Evolutionary conservation across 345 rosid species (phyloP).

Genomic region (Raphanus sativus): DNA sequence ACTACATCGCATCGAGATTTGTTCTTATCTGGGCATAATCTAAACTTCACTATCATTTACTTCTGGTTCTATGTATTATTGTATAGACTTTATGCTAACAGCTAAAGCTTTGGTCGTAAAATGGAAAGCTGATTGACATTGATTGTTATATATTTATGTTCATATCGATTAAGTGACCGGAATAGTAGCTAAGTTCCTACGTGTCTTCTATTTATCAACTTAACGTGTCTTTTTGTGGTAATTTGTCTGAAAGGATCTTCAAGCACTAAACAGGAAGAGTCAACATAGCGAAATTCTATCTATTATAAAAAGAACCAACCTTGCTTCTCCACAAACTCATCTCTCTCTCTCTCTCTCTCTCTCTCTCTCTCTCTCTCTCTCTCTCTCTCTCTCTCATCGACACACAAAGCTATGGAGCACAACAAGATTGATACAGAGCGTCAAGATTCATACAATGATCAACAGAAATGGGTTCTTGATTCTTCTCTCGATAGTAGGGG

Average conservation of each 20-base stretch:
- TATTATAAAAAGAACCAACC: slow-evolving; percentile 36
- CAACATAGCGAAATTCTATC: slow-evolving; percentile 27
- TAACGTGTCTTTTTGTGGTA: slow-evolving; percentile 22
- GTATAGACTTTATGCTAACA: not conserved
- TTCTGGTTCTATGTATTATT: not conserved
- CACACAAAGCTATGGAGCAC: slow-evolving; percentile 23
- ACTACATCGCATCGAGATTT: slow-evolving; percentile 2
- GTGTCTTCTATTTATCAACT: slow-evolving; percentile 17
- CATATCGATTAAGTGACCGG: not conserved
- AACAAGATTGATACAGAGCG: slow-evolving; percentile 20
- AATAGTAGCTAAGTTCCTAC: slow-evolving; percentile 2
- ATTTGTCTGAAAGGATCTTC: slow-evolving; percentile 25
- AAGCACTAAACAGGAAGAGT: slow-evolving; percentile 27
- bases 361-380: slow-evolving; percentile 6
- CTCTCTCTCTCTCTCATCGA: not conserved
- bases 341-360: slow-evolving; percentile 8
- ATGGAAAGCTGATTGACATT: slow-evolving; percentile 1
- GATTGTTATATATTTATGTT: not conserved
- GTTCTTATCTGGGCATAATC: slow-evolving; percentile 26
- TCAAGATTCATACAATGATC: slow-evolving; percentile 36
- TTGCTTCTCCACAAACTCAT: slow-evolving; percentile 34
- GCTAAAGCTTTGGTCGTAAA: not conserved
- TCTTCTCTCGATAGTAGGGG: slow-evolving; percentile 60
- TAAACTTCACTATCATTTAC: slow-evolving; percentile 14
- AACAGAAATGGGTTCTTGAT: slow-evolving; percentile 64